These are phyloP conservation scores for Rhizopus microsporus DNA, from an alignment of 371 early-diverging fungal species.

Conservation along the genomic window DNA sequence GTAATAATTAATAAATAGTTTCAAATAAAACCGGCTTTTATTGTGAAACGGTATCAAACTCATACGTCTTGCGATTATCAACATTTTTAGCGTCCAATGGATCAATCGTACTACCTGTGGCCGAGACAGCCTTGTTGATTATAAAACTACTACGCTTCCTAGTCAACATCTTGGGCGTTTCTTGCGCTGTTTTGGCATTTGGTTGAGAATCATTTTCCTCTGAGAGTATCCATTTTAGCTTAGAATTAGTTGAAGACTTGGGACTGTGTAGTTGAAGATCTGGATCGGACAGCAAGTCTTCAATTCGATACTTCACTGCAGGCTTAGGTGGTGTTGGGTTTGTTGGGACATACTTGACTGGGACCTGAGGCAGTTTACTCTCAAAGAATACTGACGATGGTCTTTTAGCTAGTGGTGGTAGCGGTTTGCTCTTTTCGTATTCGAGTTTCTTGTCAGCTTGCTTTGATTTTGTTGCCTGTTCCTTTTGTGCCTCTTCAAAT, in stretches of 20 bases:
- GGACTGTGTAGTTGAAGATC: conserved; percentile 20
- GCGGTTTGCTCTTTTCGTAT: conserved; percentile 16
- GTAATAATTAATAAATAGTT: not conserved
- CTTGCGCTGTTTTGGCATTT: not conserved
- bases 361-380: conserved; percentile 7
- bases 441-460: not conserved
- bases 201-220: not conserved
- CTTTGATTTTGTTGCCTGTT: not conserved
- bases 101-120: conserved; percentile 16
- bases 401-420: conserved; percentile 9
- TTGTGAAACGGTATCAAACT: conserved; percentile 22
- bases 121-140: conserved; percentile 3
- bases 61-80: conserved; percentile 29
- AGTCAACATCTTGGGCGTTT: conserved; percentile 3
- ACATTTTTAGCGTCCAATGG: conserved; percentile 37
- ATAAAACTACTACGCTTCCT: conserved; percentile 26
- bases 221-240: conserved; percentile 37
- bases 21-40: not conserved
- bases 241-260: conserved; percentile 18
- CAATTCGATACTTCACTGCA: conserved; percentile 40
- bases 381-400: conserved; percentile 3
- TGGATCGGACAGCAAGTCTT: conserved; percentile 46
- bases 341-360: conserved; percentile 19
- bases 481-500: not conserved
- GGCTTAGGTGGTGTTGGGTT: conserved; percentile 36